A percentile compares a stretch with the other conserved stretches of the same genome.
These are phyloP conservation scores for Leishmania mexicana DNA, from an alignment of 208 protist genomes.

Conservation along the genomic window DNA sequence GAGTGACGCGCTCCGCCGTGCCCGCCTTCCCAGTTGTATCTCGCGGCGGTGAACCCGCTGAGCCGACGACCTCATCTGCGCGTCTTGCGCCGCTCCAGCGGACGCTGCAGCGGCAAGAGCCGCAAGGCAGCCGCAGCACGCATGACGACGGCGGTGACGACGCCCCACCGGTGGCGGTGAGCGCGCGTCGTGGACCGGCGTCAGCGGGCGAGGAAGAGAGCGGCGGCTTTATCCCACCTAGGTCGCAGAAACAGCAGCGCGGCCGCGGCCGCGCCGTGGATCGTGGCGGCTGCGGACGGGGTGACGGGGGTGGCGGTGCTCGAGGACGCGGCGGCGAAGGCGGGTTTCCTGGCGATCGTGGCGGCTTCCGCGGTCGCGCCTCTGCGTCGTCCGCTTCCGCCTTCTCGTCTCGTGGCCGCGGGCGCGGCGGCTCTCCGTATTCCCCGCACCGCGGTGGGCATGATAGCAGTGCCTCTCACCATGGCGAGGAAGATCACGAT, in stretches of 20 bases:
- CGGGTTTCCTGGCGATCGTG: constrained; percentile 3
- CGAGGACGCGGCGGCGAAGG: constrained; percentile 18
- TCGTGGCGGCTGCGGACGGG: neutral
- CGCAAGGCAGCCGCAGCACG: constrained; percentile 2
- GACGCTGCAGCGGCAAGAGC: neutral
- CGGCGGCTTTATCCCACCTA: constrained; percentile 21
- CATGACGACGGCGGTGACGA: constrained; percentile 32
- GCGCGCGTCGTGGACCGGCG: constrained; percentile 27
- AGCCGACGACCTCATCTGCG: neutral
- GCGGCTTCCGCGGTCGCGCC: neutral
- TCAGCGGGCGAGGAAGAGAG: constrained; percentile 15
- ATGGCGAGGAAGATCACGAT: neutral
- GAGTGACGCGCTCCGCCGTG: constrained; percentile 25
- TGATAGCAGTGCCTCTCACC: neutral
- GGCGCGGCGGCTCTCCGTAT: neutral
- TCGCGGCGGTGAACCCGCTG: constrained; percentile 4
- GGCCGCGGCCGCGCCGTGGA: constrained; percentile 1
- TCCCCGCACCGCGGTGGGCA: constrained; percentile 11
- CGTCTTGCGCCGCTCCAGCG: neutral
- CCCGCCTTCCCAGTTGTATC: constrained; percentile 40
- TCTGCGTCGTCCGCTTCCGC: neutral
- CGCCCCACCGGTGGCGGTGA: constrained; percentile 40
- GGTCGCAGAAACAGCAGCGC: neutral
- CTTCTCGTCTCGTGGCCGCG: constrained; percentile 16
- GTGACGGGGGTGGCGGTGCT: constrained; percentile 1